Evolutionary conservation across 352 stramenopile genomes (phyloP), one percentile per base, ranked within the genome.

Genomic region (Globisporangium middletonii): DNA sequence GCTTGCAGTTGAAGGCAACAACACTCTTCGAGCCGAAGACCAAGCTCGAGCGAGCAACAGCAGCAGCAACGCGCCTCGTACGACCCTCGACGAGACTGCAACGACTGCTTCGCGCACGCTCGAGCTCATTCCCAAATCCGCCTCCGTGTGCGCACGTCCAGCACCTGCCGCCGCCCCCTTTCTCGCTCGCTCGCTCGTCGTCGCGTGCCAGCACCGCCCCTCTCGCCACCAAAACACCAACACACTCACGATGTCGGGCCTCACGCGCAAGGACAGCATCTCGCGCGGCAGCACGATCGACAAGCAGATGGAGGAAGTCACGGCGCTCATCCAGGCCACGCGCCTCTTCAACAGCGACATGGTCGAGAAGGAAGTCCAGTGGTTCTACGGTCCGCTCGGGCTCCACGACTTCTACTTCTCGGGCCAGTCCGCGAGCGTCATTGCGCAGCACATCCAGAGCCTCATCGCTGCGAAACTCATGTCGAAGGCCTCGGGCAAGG

Each of bases 391-490:
- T 2, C 79, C 80, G 19, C 57, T 93, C 12, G 83, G 83, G 8
- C 65, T 93, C 16, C 83, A 93, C 72, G 80, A 91, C 60, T 93
- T 91, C 57, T 93, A 93, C 71, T 93, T 93, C 59, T 64, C 75
- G 4, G 79, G 80, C 35, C 80, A 91, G 50, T 77, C 75, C 7
- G 60, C 83, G 7, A 54, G 49, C 11, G 70, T 81, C 16, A 93
- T 93, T 59, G 80, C 83, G 23, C 74, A 83, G 42, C 83, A 93
- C 65, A 87, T 93, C 53, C 72, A 91, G 71, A 88, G 72, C 49
- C 70, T 93, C 38, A 75, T 93, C 35, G 83, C 78, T 23, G 83
- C 83, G 49, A 93, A 93, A 69, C 68, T 93, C 65, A 84, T 90
- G 77, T 83, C 78, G 60, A 81, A 89, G 63, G 80, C 83, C 0